A percentile compares a stretch with the other conserved stretches of the same genome.
Evolutionary conservation across 2,329 filamentous ascomycete genomes (phyloP).

Genomic region (Fonsecaea multimorphosa): DNA sequence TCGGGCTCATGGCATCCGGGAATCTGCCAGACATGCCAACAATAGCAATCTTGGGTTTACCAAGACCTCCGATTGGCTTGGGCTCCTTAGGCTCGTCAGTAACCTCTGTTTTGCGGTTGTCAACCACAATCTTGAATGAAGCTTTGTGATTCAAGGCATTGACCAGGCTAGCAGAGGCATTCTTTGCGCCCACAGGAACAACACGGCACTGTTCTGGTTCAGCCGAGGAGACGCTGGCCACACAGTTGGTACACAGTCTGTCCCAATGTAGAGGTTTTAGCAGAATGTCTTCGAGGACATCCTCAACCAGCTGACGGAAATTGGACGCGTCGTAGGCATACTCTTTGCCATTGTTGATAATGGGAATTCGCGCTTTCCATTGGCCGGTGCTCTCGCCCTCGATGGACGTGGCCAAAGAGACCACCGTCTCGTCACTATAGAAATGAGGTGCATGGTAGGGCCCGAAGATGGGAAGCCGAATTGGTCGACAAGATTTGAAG

Average conservation of each 20-base stretch:
- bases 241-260: constrained; percentile 24
- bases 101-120: background rate
- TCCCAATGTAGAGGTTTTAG: constrained; percentile 39
- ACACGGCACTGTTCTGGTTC: constrained; percentile 8
- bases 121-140: constrained; percentile 5
- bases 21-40: constrained; percentile 79
- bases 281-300: constrained; percentile 38
- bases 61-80: background rate
- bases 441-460: constrained; percentile 15
- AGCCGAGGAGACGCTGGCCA: constrained; percentile 1
- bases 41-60: constrained; percentile 60
- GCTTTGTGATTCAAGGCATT: constrained; percentile 8
- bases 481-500: constrained; percentile 8
- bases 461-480: constrained; percentile 12
- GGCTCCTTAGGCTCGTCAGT: background rate
- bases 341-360: constrained; percentile 9
- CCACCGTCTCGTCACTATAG: background rate
- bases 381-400: background rate
- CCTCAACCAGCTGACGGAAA: constrained; percentile 31
- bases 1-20: constrained; percentile 48
- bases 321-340: constrained; percentile 2
- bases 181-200: constrained; percentile 1
- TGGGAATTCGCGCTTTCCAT: background rate
- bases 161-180: constrained; percentile 6
- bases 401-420: background rate